Evolutionary conservation across 2,329 filamentous ascomycete species (phyloP).

Genomic region (Daldinia sp.): DNA sequence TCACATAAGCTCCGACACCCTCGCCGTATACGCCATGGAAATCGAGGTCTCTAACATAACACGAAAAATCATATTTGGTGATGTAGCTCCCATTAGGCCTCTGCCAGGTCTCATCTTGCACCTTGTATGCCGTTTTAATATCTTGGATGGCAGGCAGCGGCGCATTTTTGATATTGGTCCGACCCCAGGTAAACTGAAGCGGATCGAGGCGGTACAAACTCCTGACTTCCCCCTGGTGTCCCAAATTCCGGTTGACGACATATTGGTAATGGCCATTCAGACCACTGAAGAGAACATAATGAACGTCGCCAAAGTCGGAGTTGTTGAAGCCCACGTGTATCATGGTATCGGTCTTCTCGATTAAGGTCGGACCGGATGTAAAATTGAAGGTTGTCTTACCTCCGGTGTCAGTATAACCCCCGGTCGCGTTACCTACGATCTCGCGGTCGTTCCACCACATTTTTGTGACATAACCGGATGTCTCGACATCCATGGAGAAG

Average conservation of each 20-base stretch:
- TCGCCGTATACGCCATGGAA: slow-evolving; percentile 1
- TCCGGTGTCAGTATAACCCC: slow-evolving; percentile 3
- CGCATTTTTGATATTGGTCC: background rate
- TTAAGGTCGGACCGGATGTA: background rate
- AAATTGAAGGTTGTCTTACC: slow-evolving; percentile 1
- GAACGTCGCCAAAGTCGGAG: background rate
- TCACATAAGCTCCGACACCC: background rate
- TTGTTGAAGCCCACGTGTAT: background rate
- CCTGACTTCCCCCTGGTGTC: background rate
- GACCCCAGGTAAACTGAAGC: slow-evolving; percentile 2
- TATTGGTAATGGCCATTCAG: background rate
- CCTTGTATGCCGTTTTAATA: background rate
- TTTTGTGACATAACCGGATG: background rate
- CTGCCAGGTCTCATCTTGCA: slow-evolving; percentile 2
- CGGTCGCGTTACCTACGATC: slow-evolving; percentile 1
- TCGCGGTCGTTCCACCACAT: slow-evolving; percentile 4
- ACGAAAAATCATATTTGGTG: slow-evolving; percentile 2
- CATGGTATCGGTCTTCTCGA: background rate
- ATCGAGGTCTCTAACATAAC: background rate
- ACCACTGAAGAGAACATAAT: background rate
- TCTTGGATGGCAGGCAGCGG: background rate
- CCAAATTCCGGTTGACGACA: background rate
- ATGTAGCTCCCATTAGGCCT: background rate
- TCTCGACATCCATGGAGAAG: background rate
- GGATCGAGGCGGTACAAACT: background rate